Conservation (phyloP, 805 yeast genomes). For the Candida pini region DNA sequence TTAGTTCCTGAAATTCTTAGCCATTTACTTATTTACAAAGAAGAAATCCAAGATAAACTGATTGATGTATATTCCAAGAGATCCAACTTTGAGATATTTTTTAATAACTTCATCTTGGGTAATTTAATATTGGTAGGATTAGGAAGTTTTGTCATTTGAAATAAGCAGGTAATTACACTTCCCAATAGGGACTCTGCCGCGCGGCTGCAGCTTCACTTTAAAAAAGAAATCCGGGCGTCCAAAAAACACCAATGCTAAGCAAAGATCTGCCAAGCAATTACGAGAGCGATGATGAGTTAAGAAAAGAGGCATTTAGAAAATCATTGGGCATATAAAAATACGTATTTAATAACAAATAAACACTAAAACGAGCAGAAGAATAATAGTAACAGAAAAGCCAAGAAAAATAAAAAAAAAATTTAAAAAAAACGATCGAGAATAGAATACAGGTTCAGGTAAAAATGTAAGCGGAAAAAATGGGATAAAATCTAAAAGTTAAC, state of each 20-base stretch:
- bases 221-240: no score
- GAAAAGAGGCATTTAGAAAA: no score
- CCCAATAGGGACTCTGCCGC: no score
- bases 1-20: conserved; percentile 25
- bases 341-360: no score
- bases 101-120: conserved; percentile 34
- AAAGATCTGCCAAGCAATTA: no score
- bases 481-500: background rate
- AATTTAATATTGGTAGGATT: conserved; percentile 33
- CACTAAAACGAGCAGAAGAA: no score
- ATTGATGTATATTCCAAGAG: conserved; percentile 27
- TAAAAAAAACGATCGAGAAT: background rate
- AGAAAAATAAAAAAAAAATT: background rate
- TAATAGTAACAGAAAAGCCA: background rate
- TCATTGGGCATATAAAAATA: no score
- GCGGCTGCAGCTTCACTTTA: no score
- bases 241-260: no score
- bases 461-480: background rate
- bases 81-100: conserved; percentile 29
- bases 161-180: no score
- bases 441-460: background rate
- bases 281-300: no score
- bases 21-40: conserved; percentile 26
- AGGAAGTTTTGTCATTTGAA: conserved; percentile 31
- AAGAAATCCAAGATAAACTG: conserved; percentile 25